Percentiles rank a stretch among this genome's conserved stretches.
Conservation (phyloP, 2,329 filamentous ascomycete genomes). For the Exophiala sideris region DNA sequence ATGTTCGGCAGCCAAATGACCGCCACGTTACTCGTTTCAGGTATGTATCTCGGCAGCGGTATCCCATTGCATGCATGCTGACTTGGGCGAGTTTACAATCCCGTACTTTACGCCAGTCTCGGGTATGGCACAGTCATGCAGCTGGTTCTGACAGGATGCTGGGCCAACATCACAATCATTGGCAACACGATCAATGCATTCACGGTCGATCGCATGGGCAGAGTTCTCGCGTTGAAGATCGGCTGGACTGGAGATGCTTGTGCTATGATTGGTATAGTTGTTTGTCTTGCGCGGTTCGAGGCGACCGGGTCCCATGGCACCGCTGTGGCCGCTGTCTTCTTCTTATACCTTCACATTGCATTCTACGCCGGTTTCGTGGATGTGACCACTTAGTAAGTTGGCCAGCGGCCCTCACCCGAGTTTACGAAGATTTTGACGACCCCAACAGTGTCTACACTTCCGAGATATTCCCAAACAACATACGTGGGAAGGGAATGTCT, state of each 20-base stretch:
- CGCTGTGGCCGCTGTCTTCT: conserved; percentile 22
- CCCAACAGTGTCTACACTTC: conserved; percentile 50
- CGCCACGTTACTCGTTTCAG: conserved; percentile 27
- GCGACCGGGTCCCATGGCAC: conserved; percentile 10
- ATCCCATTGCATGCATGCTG: not conserved
- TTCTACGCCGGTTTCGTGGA: conserved; percentile 18
- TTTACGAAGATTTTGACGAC: not conserved
- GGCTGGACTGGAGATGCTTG: conserved; percentile 16
- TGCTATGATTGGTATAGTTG: conserved; percentile 16
- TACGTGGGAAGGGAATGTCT: conserved; percentile 64
- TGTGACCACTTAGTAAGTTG: conserved; percentile 23
- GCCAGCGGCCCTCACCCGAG: not conserved
- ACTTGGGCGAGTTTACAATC: conserved; percentile 19
- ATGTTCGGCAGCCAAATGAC: conserved; percentile 34
- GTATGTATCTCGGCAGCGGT: not conserved
- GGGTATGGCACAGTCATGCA: conserved; percentile 31
- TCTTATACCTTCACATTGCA: conserved; percentile 14
- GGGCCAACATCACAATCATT: conserved; percentile 20
- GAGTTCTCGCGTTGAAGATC: conserved; percentile 24
- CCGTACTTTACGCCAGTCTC: conserved; percentile 33
- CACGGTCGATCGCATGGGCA: conserved; percentile 31
- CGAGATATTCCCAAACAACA: conserved; percentile 60
- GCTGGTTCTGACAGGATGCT: conserved; percentile 31
- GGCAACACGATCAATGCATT: conserved; percentile 14
- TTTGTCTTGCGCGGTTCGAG: conserved; percentile 13